Base-by-base conservation (phyloP, 2,329 filamentous ascomycete genomes). In the Cephalotrichum gorgonifer region DNA sequence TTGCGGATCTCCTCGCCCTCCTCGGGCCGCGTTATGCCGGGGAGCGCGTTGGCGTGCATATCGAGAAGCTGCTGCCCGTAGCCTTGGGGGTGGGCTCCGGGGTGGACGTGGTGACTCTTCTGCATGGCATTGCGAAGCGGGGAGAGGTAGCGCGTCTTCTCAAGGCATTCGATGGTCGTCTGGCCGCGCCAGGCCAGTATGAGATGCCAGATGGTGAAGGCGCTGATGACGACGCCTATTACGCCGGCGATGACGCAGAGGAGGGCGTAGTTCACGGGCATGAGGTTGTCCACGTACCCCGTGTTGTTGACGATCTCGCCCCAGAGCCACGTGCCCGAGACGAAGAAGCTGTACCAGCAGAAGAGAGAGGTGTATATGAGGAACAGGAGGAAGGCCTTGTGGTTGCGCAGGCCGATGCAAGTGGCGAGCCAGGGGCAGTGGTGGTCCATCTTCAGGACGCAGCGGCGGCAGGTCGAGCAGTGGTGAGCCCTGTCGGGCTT, bases 401-500 rank as follows among this genome's bases (percentile, higher is more conserved):
- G 94, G 68, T 98, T 98, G 61, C 81, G 81, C 54, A 98, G 72
- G 20, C 93, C 93, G 52, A 98, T 86, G 65, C 93, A 98, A 4
- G 88, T 95, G 26, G 93, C 91, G 45, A 98, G 76, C 93, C 93
- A 98, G 15, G 93, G 93, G 64, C 93, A 98, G 70, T 98, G 93
- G 65, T 98, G 93, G 63, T 98, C 93, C 93, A 98, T 98, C 74
- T 98, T 98, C 64, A 98, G 75, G 25, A 98, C 90, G 64, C 93
- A 98, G 60, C 86, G 85, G 56, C 85, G 81, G 69, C 93, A 98
- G 4, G 89, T 94, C 11, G 88, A 95, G 75, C 93, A 98, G 71
- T 98, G 93, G 66, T 98, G 93, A 28, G 91, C 83, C 53, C 93
- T 87, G 68, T 98, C 93, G 39, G 93, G 93, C 71, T 98, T 98